These are phyloP conservation scores for Alternaria alternata DNA, from an alignment of 2,329 filamentous ascomycete species.

Conservation along the genomic window DNA sequence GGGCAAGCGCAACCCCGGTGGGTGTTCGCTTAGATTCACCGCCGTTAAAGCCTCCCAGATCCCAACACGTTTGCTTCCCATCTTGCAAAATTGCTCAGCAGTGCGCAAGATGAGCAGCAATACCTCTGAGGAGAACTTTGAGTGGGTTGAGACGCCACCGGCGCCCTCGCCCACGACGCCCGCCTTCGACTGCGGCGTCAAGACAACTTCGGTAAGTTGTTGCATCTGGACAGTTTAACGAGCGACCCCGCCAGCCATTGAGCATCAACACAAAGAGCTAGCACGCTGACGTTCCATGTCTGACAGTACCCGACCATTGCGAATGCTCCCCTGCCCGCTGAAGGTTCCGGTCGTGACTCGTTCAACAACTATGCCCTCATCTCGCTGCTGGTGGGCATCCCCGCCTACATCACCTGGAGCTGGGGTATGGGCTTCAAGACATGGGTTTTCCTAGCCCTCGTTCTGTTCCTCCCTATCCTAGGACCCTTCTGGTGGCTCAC, in stretches of 20 bases:
- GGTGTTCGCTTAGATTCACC: constrained; percentile 41
- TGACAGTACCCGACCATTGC: constrained; percentile 84
- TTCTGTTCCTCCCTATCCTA: constrained; percentile 82
- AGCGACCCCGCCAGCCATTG: constrained; percentile 44
- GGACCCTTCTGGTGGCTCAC: constrained; percentile 81
- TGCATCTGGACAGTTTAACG: constrained; percentile 17
- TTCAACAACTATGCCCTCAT: constrained; percentile 87
- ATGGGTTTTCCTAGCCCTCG: constrained; percentile 81
- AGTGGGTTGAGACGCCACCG: constrained; percentile 71
- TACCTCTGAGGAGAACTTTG: constrained; percentile 64
- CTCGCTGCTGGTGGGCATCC: constrained; percentile 72
- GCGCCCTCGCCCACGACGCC: constrained; percentile 62
- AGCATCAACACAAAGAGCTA: constrained; percentile 24
- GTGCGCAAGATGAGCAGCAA: constrained; percentile 48
- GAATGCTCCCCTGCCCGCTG: constrained; percentile 92
- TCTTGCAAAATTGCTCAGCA: constrained; percentile 43
- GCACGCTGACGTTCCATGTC: constrained; percentile 33
- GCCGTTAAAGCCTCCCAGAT: constrained; percentile 39
- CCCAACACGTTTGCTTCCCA: constrained; percentile 32
- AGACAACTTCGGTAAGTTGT: constrained; percentile 65
- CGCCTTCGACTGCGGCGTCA: constrained; percentile 66
- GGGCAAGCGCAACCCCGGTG: constrained; percentile 24
- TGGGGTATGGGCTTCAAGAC: constrained; percentile 87
- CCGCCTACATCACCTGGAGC: constrained; percentile 83
- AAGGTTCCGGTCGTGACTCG: constrained; percentile 80